Evolutionary conservation across 2,329 filamentous ascomycete species (phyloP).

Genomic region (Fusarium sp.): DNA sequence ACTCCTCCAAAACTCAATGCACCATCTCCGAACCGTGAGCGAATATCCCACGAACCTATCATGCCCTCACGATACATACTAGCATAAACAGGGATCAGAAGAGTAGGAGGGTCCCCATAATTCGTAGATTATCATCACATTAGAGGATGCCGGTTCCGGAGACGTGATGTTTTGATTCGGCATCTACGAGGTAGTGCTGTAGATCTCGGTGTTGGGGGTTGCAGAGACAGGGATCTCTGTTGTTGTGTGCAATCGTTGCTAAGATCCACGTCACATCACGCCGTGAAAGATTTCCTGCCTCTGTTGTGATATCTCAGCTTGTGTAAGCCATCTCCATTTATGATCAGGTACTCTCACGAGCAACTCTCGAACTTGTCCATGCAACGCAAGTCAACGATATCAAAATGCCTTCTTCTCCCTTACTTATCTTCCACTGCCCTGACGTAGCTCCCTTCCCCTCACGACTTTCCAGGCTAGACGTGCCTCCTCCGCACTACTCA

Average conservation of each 20-base stretch:
- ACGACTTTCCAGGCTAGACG: not conserved
- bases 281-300: not conserved
- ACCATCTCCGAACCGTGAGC: constrained; percentile 30
- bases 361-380: not conserved
- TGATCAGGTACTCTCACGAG: not conserved
- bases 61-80: not conserved
- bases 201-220: constrained; percentile 26
- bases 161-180: constrained; percentile 1
- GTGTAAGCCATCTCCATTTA: not conserved
- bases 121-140: too few relatives aligned
- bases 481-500: constrained; percentile 10
- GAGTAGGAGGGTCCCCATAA: not conserved
- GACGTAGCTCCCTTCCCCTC: not conserved
- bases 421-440: not conserved
- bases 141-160: constrained; percentile 2
- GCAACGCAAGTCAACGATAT: not conserved
- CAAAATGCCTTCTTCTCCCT: not conserved
- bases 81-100: not conserved
- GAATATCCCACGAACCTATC: constrained; percentile 3
- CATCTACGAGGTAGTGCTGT: constrained; percentile 6
- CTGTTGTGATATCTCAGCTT: not conserved
- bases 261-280: constrained; percentile 7
- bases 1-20: constrained; percentile 9
- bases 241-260: not conserved
- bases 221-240: constrained; percentile 1